Evolutionary conservation across 352 stramenopile species (phyloP).

Genomic region (Phytopythium cucurbitacearum): DNA sequence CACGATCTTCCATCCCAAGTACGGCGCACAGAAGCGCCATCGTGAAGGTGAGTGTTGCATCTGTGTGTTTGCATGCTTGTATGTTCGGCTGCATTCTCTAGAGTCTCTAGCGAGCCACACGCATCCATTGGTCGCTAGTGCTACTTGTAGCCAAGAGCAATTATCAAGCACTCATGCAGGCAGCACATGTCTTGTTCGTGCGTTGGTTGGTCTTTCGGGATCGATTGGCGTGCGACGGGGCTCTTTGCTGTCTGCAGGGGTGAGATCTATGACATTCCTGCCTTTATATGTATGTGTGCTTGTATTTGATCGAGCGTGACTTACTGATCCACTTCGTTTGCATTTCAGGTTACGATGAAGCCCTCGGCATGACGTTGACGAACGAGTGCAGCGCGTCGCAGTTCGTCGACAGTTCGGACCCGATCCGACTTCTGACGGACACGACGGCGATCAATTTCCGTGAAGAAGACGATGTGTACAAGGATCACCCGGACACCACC

Average conservation of each 20-base stretch:
- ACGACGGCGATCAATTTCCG: slow-evolving; percentile 93
- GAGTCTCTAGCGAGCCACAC: slow-evolving; percentile 81
- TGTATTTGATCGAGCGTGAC: neutral
- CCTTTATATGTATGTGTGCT: slow-evolving; percentile 10
- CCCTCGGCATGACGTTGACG: slow-evolving; percentile 77
- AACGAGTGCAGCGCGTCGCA: slow-evolving; percentile 84
- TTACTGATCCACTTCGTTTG: slow-evolving; percentile 1
- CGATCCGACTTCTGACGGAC: slow-evolving; percentile 94
- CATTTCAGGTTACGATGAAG: slow-evolving; percentile 90
- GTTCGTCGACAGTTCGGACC: slow-evolving; percentile 88
- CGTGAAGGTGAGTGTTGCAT: slow-evolving; percentile 70
- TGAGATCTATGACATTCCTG: slow-evolving; percentile 84
- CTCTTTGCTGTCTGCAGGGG: slow-evolving; percentile 51
- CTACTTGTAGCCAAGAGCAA: slow-evolving; percentile 90
- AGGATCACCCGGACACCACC: slow-evolving; percentile 68
- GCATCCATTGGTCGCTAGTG: slow-evolving; percentile 71
- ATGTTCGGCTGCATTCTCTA: slow-evolving; percentile 83
- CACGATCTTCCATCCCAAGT: slow-evolving; percentile 98
- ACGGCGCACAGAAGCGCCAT: slow-evolving; percentile 91
- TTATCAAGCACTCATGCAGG: slow-evolving; percentile 71
- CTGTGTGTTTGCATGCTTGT: slow-evolving; percentile 22
- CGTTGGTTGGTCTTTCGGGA: slow-evolving; percentile 13
- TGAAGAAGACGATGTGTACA: slow-evolving; percentile 75
- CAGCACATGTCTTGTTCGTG: slow-evolving; percentile 34
- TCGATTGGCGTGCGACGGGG: slow-evolving; percentile 3